Base-by-base conservation (phyloP, 306 rosid genomes). In the Calophaca sinica region DNA sequence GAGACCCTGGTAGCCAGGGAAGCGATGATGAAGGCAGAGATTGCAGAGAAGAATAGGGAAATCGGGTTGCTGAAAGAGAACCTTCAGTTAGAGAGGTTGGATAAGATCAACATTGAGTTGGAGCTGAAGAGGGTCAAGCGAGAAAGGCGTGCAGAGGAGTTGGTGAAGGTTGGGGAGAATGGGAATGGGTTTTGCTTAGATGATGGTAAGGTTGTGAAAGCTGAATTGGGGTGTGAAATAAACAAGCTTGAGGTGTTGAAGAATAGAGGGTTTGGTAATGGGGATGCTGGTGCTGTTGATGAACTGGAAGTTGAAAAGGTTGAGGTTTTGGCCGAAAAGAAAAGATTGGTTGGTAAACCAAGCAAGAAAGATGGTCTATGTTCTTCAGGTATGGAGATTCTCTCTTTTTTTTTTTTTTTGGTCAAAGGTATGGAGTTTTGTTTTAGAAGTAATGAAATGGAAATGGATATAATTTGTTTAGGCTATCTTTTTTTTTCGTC, bases 351-450 rank as follows among this genome's bases (percentile, higher is more conserved):
- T 59, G 55, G 29, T 14, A 42, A 33, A 33, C 45, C 58, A 28
- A 53, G 39, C 41, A 54, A 75, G 26, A 59, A 10, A 62, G 35
- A 39, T 28, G 38, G 35, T 57, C 0, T 46, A 1, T 38, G 68
- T 15, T 53, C 26, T 62, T 64, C 66, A 70, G 85, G 82, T 76
- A 81, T 72, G 70, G 7, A 15, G 11, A 46, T 73, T 38, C 6
- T 36, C n/a, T n/a, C n/a, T n/a, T n/a, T n/a, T n/a, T n/a, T n/a
- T n/a, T n/a, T n/a, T n/a, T n/a, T n/a, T n/a, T n/a, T n/a, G n/a
- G n/a, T n/a, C n/a, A n/a, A n/a, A n/a, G n/a, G n/a, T n/a, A n/a
- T n/a, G n/a, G n/a, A n/a, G n/a, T 77, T 54, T 15, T 44, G 65
- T 66, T 52, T 53, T 67, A 7, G 55, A 26, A 63, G 54, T 57